Base-by-base conservation (phyloP, 2,329 filamentous ascomycete species). In the Stachybotrys chartarum region DNA sequence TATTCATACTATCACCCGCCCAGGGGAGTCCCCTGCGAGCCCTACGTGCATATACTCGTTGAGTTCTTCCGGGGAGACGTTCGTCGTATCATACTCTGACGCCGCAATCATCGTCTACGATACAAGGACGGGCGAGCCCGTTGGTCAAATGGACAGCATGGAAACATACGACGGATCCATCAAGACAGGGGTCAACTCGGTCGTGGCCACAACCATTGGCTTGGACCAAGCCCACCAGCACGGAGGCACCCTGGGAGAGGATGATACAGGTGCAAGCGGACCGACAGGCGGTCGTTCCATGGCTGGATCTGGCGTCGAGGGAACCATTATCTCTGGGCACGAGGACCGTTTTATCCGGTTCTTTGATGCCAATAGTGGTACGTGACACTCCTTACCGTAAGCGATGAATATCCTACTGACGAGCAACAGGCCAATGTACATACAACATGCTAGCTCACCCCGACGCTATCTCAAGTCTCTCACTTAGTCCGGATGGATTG, bases 401-500 rank as follows among this genome's bases (percentile, higher is more conserved):
- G 3, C 14, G 12, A 14, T 30, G 14, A 42, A 14, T 42, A 42
- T 10, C 8, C 35, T 6, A 16, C 31, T 54, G n/a, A 62, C 62
- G 63, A 56, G 62, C 24, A 11, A 11, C 2, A 97, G 94, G 94
- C 56, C 94, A 99, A 91, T 97, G 92, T 75, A 97, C 94, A 60
- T 99, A 99, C 74, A 95, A 89, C 66, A 99, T 99, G 94, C 84
- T 97, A 57, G 94, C 94, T 6, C 94, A 99, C 65, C 91, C 94
- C 1, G 88, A 92, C 3, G 87, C 94, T 55, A 97, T 99, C 61
- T 95, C 94, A 1, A 88, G 90, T 30, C 81, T 99, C 6, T 95
- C 91, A 0, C 82, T 99, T 18, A 96, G 91, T 62, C 94, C 93
- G 14, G 93, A 97, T 67, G 92, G 93, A 50, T 86, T 88, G 56